Conservation (phyloP, 495 filamentous ascomycete species). For the Penicillium coffeae region DNA sequence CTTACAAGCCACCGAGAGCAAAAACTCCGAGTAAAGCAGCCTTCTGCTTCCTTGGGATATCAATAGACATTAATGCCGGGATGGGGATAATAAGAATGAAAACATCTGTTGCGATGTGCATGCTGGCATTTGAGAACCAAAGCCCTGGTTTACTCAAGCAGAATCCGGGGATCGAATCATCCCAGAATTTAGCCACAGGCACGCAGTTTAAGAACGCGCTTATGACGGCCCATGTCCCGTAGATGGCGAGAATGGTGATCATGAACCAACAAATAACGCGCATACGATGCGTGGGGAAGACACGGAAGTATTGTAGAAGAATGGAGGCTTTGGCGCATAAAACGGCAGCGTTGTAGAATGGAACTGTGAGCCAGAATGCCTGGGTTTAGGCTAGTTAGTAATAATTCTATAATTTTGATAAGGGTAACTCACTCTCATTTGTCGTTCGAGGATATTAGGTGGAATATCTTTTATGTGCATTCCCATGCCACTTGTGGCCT, state of each 20-base stretch:
- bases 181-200: slow-evolving; percentile 46
- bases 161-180: slow-evolving; percentile 24
- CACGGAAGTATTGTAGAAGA: slow-evolving; percentile 45
- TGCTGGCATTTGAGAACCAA: slow-evolving; percentile 48
- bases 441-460: slow-evolving; percentile 25
- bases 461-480: slow-evolving; percentile 37
- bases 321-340: slow-evolving; percentile 51
- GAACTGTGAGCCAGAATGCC: slow-evolving; percentile 45
- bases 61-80: slow-evolving; percentile 40
- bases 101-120: slow-evolving; percentile 52
- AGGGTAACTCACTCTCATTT: slow-evolving; percentile 34
- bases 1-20: slow-evolving; percentile 50
- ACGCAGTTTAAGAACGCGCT: slow-evolving; percentile 45
- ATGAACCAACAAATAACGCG: slow-evolving; percentile 40
- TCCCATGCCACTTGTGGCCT: slow-evolving; percentile 40
- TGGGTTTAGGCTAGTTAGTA: no score
- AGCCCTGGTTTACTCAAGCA: slow-evolving; percentile 41
- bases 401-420: neutral
- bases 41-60: slow-evolving; percentile 46
- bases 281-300: slow-evolving; percentile 42
- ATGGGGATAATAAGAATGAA: slow-evolving; percentile 52
- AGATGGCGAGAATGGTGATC: slow-evolving; percentile 37
- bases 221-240: slow-evolving; percentile 40
- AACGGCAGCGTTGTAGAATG: slow-evolving; percentile 48
- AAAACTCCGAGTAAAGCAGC: slow-evolving; percentile 46